Evolutionary conservation across 2,329 filamentous ascomycete genomes (phyloP).

Genomic region (Alternaria sp.): DNA sequence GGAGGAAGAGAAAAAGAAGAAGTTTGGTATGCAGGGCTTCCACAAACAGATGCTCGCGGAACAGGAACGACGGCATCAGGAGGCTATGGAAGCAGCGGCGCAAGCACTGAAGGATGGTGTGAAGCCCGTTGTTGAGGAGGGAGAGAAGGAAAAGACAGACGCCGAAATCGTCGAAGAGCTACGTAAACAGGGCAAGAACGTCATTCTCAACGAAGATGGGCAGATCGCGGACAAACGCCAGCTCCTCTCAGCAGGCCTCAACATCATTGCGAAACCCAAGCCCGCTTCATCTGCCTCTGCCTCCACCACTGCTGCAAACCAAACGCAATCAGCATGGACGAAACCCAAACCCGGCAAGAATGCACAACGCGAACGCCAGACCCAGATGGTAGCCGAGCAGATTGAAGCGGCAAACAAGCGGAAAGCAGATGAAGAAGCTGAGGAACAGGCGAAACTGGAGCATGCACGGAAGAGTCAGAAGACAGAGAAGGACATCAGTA

Average conservation of each 20-base stretch:
- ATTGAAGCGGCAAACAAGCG: constrained; percentile 76
- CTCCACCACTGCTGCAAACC: constrained; percentile 13
- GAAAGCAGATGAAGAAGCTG: constrained; percentile 70
- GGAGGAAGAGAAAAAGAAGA: constrained; percentile 69
- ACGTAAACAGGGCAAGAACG: constrained; percentile 66
- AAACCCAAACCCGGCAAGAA: constrained; percentile 57
- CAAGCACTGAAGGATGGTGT: constrained; percentile 46
- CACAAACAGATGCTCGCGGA: constrained; percentile 76
- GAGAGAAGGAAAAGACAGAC: constrained; percentile 53
- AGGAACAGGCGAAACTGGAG: constrained; percentile 68
- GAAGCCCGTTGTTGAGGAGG: constrained; percentile 45
- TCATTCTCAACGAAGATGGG: constrained; percentile 81
- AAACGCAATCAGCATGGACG: constrained; percentile 4
- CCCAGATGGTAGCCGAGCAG: constrained; percentile 79
- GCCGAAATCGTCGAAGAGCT: constrained; percentile 71
- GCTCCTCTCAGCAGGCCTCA: constrained; percentile 76
- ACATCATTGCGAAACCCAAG: constrained; percentile 70
- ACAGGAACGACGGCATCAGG: constrained; percentile 72
- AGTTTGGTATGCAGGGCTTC: constrained; percentile 77
- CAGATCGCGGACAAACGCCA: constrained; percentile 86
- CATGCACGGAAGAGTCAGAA: constrained; percentile 76
- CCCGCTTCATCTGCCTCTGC: constrained; percentile 37
- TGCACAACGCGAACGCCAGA: constrained; percentile 76
- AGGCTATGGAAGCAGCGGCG: constrained; percentile 70
- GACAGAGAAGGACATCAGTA: constrained; percentile 76